Percentiles rank a stretch among this genome's conserved stretches.
phyloP scores from a whole-genome alignment of 179 eudicot genomes.

The Carnegiea gigantea region DNA sequence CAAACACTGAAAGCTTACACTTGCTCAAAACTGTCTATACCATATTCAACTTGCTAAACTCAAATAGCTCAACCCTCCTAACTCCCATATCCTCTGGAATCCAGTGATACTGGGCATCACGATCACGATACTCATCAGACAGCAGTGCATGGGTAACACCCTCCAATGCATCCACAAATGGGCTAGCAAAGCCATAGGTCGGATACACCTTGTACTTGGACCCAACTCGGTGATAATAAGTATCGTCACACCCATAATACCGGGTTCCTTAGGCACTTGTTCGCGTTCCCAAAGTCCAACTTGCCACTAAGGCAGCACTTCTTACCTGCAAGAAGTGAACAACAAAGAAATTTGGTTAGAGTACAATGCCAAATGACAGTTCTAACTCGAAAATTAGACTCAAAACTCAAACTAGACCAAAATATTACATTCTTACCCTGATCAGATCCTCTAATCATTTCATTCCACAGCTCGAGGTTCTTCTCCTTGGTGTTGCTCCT shows the following conservation, averaged over 20 bases:
- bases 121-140: constrained; percentile 95
- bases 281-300: constrained; percentile 89
- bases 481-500: constrained; percentile 57
- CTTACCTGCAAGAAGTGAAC: constrained; percentile 34
- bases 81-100: constrained; percentile 93
- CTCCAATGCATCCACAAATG: constrained; percentile 91
- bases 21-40: constrained; percentile 97
- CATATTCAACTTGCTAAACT: constrained; percentile 89
- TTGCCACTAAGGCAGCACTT: constrained; percentile 91
- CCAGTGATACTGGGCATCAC: constrained; percentile 88
- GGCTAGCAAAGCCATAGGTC: constrained; percentile 96
- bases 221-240: constrained; percentile 87
- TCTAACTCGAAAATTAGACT: not conserved
- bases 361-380: not conserved
- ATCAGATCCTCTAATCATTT: constrained; percentile 85
- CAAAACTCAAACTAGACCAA: not conserved
- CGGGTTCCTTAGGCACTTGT: constrained; percentile 89
- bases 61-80: constrained; percentile 72
- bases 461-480: constrained; percentile 78
- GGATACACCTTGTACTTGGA: constrained; percentile 87
- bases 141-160: constrained; percentile 94
- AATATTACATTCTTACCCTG: constrained; percentile 24
- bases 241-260: constrained; percentile 91
- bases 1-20: constrained; percentile 96
- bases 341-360: not conserved